Evolutionary conservation across 2,329 filamentous ascomycete genomes (phyloP).

Genomic region (Trichoderma polysporum): DNA sequence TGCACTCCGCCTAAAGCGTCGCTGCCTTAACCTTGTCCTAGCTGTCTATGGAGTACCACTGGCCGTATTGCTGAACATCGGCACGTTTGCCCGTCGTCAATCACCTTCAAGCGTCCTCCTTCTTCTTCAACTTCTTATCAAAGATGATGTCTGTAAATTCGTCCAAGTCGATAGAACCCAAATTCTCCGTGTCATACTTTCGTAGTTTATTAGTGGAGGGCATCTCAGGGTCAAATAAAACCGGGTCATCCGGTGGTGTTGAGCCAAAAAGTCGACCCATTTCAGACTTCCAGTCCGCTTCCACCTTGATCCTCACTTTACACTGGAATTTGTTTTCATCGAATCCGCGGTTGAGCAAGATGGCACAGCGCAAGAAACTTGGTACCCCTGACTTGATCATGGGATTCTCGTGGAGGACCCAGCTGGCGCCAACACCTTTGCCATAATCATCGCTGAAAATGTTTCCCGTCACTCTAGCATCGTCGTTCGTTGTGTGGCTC

Average conservation of each 20-base stretch:
- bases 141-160: conserved; percentile 22
- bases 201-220: conserved; percentile 24
- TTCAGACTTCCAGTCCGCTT: conserved; percentile 32
- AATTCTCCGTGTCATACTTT: conserved; percentile 22
- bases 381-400: conserved; percentile 19
- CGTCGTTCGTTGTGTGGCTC: conserved; percentile 21
- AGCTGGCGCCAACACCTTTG: conserved; percentile 24
- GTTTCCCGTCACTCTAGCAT: conserved; percentile 20
- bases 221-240: conserved; percentile 24
- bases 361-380: conserved; percentile 19
- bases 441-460: conserved; percentile 26
- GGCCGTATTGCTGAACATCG: neutral
- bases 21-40: neutral
- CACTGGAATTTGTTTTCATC: conserved; percentile 31
- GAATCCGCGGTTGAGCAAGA: conserved; percentile 19
- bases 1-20: neutral
- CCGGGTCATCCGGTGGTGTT: conserved; percentile 25
- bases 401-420: conserved; percentile 24
- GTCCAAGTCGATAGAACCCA: conserved; percentile 21
- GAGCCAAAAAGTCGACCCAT: conserved; percentile 30
- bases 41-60: no score
- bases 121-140: conserved; percentile 21
- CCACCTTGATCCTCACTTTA: conserved; percentile 30
- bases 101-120: neutral
- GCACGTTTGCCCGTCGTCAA: no score